Evolutionary conservation across 352 stramenopile species (phyloP).

Genomic region (Phytophthora ohioensis): DNA sequence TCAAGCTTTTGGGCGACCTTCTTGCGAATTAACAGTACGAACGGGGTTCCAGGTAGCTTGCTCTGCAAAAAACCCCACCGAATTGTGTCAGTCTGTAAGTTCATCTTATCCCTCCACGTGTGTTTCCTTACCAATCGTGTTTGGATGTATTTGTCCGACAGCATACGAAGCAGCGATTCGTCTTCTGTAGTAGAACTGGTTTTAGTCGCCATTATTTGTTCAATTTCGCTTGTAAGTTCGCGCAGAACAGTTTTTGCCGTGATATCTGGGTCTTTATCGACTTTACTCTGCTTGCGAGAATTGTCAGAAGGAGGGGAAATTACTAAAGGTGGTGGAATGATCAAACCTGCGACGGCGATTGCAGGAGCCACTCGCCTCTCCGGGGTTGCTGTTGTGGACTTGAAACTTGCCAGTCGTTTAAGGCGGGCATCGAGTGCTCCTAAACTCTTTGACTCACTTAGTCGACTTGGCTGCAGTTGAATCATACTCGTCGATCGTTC

Average conservation of each 20-base stretch:
- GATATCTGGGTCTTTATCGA: constrained; percentile 43
- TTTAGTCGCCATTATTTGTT: constrained; percentile 37
- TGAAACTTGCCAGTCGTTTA: constrained; percentile 27
- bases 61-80: constrained; percentile 29
- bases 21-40: constrained; percentile 53
- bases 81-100: neutral
- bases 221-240: constrained; percentile 55
- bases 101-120: neutral
- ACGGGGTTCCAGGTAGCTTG: constrained; percentile 55
- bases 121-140: constrained; percentile 38
- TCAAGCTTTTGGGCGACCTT: constrained; percentile 62
- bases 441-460: constrained; percentile 30
- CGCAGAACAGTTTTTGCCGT: constrained; percentile 46
- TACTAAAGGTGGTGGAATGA: constrained; percentile 31
- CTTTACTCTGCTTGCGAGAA: constrained; percentile 10
- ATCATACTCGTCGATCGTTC: constrained; percentile 27
- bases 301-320: constrained; percentile 20
- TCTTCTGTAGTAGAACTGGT: constrained; percentile 19
- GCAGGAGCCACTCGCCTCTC: constrained; percentile 20
- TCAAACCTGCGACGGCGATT: constrained; percentile 35
- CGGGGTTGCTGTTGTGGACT: constrained; percentile 4
- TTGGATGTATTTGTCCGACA: constrained; percentile 58
- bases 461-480: constrained; percentile 23
- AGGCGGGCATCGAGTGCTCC: constrained; percentile 30
- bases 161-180: constrained; percentile 35